Base-by-base conservation (phyloP, 2,329 filamentous ascomycete species). In the Trichoderma polysporum region DNA sequence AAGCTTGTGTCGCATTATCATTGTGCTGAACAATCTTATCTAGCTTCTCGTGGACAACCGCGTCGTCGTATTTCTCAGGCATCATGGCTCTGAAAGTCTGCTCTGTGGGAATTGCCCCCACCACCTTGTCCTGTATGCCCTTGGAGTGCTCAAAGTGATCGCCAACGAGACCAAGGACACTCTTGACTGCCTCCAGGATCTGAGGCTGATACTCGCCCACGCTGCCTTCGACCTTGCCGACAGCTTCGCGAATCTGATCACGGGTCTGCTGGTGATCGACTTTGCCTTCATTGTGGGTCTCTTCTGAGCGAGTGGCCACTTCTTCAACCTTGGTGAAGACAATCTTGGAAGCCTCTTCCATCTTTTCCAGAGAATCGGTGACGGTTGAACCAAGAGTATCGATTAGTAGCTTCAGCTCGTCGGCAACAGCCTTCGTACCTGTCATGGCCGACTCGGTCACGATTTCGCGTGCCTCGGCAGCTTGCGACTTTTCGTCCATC, bases 101-200 rank as follows among this genome's bases (percentile, higher is more conserved):
- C 69, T 90, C 85, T 1, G 84, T 84, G 12, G 84, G 83, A 74
- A 86, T 88, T 64, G 88, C 80, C 64, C 91, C 87, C 64, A 88
- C 80, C 68, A 90, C 86, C 74, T 84, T 86, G 68, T 85, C 82
- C 70, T 88, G 81, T 27, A 90, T 81, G 3, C 83, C 81, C 78
- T 94, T 93, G 15, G 93, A 91, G 75, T 97, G 92, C 72, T 97
- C 93, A 73, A 91, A 97, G 76, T 98, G 94, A 75, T 96, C 88
- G 27, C 88, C 90, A 64, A 97, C 91, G 27, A 96, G 84, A 8
- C 88, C 83, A 45, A 96, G 84, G n/a, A 98, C 88, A 73, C 97
- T 92, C 73, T 93, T 91, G 70, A 99, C 87, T 0, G 91, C 88
- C 62, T 94, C 90, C 66, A 97, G 86, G 71, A 98, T 91, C 79